Evolutionary conservation across 2,329 filamentous ascomycete genomes (phyloP).

Genomic region (Cryphonectria japonica): DNA sequence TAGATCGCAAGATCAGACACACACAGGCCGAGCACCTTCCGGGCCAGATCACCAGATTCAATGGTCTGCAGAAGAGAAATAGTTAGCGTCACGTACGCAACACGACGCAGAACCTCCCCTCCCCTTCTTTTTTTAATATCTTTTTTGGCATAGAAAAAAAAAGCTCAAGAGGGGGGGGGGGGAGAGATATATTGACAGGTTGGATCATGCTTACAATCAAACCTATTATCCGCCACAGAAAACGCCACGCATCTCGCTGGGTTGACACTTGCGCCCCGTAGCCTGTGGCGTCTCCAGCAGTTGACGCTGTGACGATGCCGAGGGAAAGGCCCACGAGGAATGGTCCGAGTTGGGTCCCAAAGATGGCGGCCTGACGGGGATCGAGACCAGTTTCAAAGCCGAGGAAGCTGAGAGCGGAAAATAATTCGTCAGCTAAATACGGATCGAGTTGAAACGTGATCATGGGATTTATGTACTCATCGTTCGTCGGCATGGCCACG

Average conservation of each 20-base stretch:
- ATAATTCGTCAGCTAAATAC: background rate
- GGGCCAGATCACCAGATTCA: conserved; percentile 46
- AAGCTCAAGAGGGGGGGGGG: background rate
- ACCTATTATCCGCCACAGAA: conserved; percentile 41
- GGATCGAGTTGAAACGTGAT: conserved; percentile 44
- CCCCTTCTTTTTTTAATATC: too few relatives aligned
- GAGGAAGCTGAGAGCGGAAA: conserved; percentile 41
- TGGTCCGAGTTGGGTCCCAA: conserved; percentile 53
- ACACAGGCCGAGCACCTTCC: conserved; percentile 27
- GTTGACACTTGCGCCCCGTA: conserved; percentile 50
- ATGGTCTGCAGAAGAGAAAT: conserved; percentile 35
- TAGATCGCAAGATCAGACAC: background rate
- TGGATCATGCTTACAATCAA: conserved; percentile 32
- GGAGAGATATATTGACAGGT: background rate
- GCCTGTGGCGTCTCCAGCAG: conserved; percentile 43
- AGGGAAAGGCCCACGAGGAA: conserved; percentile 50
- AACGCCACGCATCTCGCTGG: conserved; percentile 50
- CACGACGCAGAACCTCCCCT: background rate
- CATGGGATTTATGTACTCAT: conserved; percentile 57
- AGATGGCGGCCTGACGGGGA: conserved; percentile 52
- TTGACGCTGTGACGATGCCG: conserved; percentile 42
- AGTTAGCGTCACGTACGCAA: background rate
- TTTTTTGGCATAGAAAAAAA: too few relatives aligned
- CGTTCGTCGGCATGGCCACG: conserved; percentile 50
- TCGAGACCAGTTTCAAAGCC: conserved; percentile 58